These are phyloP conservation scores for Rhinocladiella similis DNA, from an alignment of 2,329 filamentous ascomycete genomes.

Conservation along the genomic window DNA sequence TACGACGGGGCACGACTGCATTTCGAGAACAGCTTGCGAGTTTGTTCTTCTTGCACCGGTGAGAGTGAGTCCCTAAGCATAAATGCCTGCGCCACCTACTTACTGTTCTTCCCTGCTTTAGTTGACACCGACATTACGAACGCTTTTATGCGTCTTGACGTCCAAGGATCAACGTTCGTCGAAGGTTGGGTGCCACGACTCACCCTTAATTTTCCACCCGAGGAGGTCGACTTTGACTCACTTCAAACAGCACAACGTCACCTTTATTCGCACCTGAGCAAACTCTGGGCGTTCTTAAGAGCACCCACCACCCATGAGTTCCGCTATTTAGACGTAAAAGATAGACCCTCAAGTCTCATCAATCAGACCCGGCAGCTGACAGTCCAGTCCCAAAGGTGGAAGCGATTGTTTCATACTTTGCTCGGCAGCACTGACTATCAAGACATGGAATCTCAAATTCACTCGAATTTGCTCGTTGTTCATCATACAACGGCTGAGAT, in stretches of 20 bases:
- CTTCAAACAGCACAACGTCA: slow-evolving; percentile 3
- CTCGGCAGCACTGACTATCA: background rate
- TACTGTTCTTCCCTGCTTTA: background rate
- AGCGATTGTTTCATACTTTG: background rate
- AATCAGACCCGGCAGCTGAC: background rate
- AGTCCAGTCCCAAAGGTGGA: background rate
- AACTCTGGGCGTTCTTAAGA: slow-evolving; percentile 3
- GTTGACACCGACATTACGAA: background rate
- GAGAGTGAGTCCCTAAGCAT: background rate
- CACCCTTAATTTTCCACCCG: background rate
- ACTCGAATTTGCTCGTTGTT: background rate
- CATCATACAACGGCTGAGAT: slow-evolving; percentile 1
- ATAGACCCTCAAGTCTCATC: background rate
- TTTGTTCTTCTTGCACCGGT: slow-evolving; percentile 1
- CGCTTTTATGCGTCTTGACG: slow-evolving; percentile 2
- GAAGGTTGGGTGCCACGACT: slow-evolving; percentile 3
- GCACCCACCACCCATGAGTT: background rate
- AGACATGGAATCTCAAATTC: background rate
- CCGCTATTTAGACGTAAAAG: background rate
- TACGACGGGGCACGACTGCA: slow-evolving; percentile 3
- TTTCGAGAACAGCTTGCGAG: slow-evolving; percentile 2
- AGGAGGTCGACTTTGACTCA: background rate
- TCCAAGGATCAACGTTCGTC: slow-evolving; percentile 5
- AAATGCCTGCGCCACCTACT: no score
- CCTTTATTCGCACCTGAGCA: slow-evolving; percentile 1